Evolutionary conservation across 2,329 filamentous ascomycete genomes (phyloP), one percentile per base, ranked within the genome.

Genomic region (Daldinia sp.): DNA sequence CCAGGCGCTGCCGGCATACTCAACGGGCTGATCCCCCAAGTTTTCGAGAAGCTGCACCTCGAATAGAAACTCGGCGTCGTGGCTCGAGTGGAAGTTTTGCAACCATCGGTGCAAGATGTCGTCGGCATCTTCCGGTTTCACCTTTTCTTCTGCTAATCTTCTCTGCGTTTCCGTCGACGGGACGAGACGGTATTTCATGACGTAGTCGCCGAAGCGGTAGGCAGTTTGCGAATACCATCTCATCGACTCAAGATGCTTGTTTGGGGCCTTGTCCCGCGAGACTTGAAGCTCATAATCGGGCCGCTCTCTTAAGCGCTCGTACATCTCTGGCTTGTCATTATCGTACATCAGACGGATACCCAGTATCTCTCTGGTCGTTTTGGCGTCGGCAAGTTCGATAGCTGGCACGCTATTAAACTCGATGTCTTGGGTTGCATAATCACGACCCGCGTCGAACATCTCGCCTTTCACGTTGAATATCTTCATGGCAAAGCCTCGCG

Each of bases 341-440:
- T 78, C 78, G 59, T 83, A 76, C 35, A 79, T 79, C 60, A 81
- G 79, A 9, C 80, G 77, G 15, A 84, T 72, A 18, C 75, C 76
- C 62, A 83, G 77, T 51, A 84, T 83, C 51, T 86, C 81, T 18
- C 76, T 77, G 1, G 82, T 83, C 1, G 80, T 82, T 62, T 82
- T 81, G 6, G 82, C 78, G 44, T 63, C 48, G 6, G 65, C 65
- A 4, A 86, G 79, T 48, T 87, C 83, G 10, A 86, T 78, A 1
- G 80, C 78, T 0, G 82, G 83, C 0, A 82, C 82, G 64, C 79
- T 83, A 72, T 86, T 86, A 74, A 86, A 85, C 18, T 82, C 81
- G 70, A 85, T 82, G 68, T 85, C 82, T 44, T 79, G 75, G 2
- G 76, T 79, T 0, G 69, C 68, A 12, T 71, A 72, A 28, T 72